Conservation (phyloP, 371 early-diverging fungal species). For the Lichtheimia corymbifera region DNA sequence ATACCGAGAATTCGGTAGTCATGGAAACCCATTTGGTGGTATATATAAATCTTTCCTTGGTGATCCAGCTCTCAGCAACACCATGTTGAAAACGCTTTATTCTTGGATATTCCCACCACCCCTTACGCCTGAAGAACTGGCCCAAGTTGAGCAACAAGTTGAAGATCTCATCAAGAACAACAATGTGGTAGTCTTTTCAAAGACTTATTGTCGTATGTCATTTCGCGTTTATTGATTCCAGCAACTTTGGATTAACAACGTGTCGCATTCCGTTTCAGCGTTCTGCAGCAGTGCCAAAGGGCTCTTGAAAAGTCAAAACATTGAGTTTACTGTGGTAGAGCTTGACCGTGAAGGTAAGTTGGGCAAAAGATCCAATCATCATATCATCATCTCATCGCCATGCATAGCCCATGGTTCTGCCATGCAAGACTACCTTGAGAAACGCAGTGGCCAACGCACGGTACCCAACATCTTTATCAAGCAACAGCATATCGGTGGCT, state of each 20-base stretch:
- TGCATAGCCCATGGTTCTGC: constrained; percentile 57
- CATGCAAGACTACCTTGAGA: constrained; percentile 69
- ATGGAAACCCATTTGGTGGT: too few species aligned
- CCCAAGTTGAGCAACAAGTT: constrained; percentile 15
- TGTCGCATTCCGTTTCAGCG: too few species aligned
- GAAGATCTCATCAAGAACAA: constrained; percentile 19
- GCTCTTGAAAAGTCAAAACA: too few species aligned
- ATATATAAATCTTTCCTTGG: too few species aligned
- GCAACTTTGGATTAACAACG: too few species aligned
- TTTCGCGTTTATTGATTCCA: constrained; percentile 1
- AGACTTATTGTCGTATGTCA: constrained; percentile 73
- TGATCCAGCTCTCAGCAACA: not conserved
- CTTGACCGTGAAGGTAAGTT: too few species aligned
- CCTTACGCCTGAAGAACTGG: constrained; percentile 11
- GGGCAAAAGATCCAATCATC: too few species aligned
- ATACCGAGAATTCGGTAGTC: too few species aligned
- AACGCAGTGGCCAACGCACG: constrained; percentile 75
- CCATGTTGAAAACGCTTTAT: not conserved
- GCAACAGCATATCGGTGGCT: constrained; percentile 80
- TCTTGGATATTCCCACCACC: not conserved
- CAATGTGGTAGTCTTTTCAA: constrained; percentile 66
- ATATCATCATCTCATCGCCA: too few species aligned
- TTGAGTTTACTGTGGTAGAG: too few species aligned
- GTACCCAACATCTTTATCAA: constrained; percentile 90
- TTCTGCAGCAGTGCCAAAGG: too few species aligned